Conservation (phyloP, 805 yeast genomes). For the Ogataea sp. region DNA sequence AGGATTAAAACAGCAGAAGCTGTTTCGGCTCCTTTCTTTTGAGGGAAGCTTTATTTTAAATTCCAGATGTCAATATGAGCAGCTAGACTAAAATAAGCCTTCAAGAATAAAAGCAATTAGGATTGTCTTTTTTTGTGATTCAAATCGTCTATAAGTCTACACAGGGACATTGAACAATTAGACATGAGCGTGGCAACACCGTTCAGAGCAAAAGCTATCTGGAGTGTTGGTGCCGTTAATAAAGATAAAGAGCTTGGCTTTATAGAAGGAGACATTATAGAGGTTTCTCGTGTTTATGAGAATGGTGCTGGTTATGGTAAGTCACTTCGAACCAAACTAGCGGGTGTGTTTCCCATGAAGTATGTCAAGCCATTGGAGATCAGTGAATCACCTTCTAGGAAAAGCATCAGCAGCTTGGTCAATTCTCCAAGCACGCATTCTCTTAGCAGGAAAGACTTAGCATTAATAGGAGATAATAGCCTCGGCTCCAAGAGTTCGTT, state of each 20-base stretch:
- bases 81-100: too few species aligned
- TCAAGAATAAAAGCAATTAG: too few species aligned
- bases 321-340: constrained; percentile 68
- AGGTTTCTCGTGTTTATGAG: constrained; percentile 58
- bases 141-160: too few species aligned
- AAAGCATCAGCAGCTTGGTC: constrained; percentile 6
- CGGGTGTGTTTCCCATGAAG: constrained; percentile 83
- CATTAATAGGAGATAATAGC: background rate
- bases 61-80: too few species aligned
- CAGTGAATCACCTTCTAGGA: constrained; percentile 11
- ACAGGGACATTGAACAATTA: too few species aligned
- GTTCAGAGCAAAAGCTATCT: constrained; percentile 46
- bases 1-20: too few species aligned
- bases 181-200: constrained; percentile 9
- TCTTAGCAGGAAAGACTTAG: background rate
- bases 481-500: background rate
- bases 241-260: constrained; percentile 80
- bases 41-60: too few species aligned
- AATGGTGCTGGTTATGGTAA: constrained; percentile 95
- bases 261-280: constrained; percentile 87
- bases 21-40: too few species aligned
- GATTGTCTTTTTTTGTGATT: too few species aligned
- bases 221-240: constrained; percentile 92
- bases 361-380: constrained; percentile 56
- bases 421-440: background rate